Percentiles rank a stretch among this genome's conserved stretches.
Evolutionary conservation across 331 rosid species (phyloP).

Genomic region (Erythrophleum ivorense): DNA sequence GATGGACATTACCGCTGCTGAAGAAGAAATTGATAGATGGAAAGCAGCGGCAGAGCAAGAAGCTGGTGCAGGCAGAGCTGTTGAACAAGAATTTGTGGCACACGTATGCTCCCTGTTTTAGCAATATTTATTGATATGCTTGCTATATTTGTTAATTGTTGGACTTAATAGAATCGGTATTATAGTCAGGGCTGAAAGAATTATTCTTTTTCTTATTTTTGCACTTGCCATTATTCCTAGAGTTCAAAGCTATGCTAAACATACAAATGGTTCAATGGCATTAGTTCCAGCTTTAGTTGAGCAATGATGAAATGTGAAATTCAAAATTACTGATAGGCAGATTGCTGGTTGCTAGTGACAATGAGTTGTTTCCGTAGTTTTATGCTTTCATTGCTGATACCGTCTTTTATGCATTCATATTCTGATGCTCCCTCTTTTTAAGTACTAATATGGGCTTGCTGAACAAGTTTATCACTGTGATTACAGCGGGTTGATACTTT

Average conservation of each 20-base stretch:
- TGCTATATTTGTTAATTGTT: constrained; percentile 3
- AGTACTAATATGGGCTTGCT: constrained; percentile 8
- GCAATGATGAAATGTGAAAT: constrained; percentile 26
- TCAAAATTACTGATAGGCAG: background rate
- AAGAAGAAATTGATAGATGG: constrained; percentile 98
- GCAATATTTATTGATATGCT: constrained; percentile 8
- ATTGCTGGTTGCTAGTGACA: constrained; percentile 18
- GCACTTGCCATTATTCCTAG: background rate
- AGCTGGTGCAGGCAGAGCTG: constrained; percentile 95
- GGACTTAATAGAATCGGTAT: background rate
- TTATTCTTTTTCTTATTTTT: background rate
- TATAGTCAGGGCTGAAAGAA: background rate
- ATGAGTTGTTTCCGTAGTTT: constrained; percentile 22
- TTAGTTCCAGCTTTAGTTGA: constrained; percentile 21
- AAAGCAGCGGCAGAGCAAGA: constrained; percentile 97
- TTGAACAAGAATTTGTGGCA: constrained; percentile 83
- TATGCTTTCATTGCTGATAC: constrained; percentile 5
- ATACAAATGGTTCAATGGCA: background rate
- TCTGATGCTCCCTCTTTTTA: constrained; percentile 7
- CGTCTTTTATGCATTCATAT: constrained; percentile 15
- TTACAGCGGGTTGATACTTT: constrained; percentile 16
- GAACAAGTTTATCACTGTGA: constrained; percentile 13
- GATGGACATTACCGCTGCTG: constrained; percentile 96
- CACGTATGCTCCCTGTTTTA: constrained; percentile 60
- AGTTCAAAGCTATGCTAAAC: background rate